A percentile compares a stretch with the other conserved stretches of the same genome.
phyloP scores from a whole-genome alignment of 108 stramenopile species.

The Skeletonema grethae region DNA sequence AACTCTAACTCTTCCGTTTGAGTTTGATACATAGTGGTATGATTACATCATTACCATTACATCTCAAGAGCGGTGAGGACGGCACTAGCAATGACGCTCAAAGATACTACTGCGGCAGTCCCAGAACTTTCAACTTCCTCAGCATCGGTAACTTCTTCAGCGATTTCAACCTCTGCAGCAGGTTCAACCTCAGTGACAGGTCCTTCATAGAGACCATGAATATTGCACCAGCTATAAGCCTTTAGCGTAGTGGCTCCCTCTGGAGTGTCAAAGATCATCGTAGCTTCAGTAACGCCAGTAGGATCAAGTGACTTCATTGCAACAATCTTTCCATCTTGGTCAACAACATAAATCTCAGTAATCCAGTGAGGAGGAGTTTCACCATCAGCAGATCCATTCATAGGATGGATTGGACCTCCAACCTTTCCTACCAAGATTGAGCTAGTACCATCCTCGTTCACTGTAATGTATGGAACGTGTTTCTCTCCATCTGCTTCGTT shows the following conservation, averaged over 20 bases:
- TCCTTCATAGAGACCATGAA: conserved; percentile 27
- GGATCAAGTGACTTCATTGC: conserved; percentile 25
- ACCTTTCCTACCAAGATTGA: conserved; percentile 23
- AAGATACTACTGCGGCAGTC: background rate
- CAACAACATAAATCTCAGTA: conserved; percentile 29
- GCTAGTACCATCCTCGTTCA: conserved; percentile 20
- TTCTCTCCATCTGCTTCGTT: conserved; percentile 21
- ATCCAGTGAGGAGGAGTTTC: conserved; percentile 28
- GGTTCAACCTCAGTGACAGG: conserved; percentile 2
- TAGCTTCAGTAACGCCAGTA: conserved; percentile 24
- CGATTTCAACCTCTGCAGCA: background rate
- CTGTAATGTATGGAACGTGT: conserved; percentile 30
- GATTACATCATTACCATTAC: no score
- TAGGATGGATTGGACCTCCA: conserved; percentile 22
- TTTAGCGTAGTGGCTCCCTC: conserved; percentile 1
- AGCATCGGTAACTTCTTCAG: background rate
- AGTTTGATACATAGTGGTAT: no score
- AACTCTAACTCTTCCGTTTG: no score
- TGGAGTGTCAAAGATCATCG: conserved; percentile 7
- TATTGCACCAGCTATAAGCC: conserved; percentile 26
- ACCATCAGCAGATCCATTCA: conserved; percentile 31
- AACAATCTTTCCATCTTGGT: conserved; percentile 16
- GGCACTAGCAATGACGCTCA: background rate
- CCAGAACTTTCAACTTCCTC: background rate
- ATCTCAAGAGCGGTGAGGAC: no score